Conservation (phyloP, 2,329 filamentous ascomycete genomes). For the Mollisiaceae sp. region DNA sequence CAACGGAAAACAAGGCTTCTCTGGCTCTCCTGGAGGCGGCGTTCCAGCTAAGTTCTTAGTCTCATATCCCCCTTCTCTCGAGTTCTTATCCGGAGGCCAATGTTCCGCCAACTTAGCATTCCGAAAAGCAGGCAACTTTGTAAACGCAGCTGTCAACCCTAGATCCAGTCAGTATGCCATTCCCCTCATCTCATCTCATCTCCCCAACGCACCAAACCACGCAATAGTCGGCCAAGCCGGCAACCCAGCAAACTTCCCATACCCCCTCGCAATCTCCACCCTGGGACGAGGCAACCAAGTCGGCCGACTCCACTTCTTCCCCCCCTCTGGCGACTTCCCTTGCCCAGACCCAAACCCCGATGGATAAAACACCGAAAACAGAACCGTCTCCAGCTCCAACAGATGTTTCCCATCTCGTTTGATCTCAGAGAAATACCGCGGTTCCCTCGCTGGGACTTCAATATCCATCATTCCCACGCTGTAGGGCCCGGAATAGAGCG, state of each 20-base stretch:
- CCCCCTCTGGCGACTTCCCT: conserved; percentile 46
- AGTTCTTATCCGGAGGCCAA: conserved; percentile 53
- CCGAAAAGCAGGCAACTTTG: conserved; percentile 66
- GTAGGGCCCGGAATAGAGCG: conserved; percentile 58
- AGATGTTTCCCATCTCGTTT: conserved; percentile 52
- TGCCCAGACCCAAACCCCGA: conserved; percentile 51
- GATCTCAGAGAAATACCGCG: conserved; percentile 55
- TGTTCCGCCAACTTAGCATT: conserved; percentile 63
- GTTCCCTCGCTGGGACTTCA: conserved; percentile 55
- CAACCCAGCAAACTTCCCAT: conserved; percentile 64
- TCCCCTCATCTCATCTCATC: too few species aligned
- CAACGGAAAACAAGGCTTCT: conserved; percentile 60
- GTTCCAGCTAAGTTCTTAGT: conserved; percentile 49
- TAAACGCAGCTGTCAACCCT: conserved; percentile 61
- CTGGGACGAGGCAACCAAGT: conserved; percentile 68
- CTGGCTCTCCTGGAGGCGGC: conserved; percentile 45
- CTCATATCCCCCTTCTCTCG: conserved; percentile 43
- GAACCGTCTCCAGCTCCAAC: conserved; percentile 61
- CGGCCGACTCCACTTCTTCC: conserved; percentile 55
- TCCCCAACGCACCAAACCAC: conserved; percentile 51
- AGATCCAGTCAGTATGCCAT: neutral
- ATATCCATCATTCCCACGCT: conserved; percentile 58
- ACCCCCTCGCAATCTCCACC: conserved; percentile 60
- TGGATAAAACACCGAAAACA: conserved; percentile 71
- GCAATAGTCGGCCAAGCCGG: conserved; percentile 54